These are phyloP conservation scores for Closterium sp. DNA, from an alignment of 139 green algal genomes.

Conservation along the genomic window DNA sequence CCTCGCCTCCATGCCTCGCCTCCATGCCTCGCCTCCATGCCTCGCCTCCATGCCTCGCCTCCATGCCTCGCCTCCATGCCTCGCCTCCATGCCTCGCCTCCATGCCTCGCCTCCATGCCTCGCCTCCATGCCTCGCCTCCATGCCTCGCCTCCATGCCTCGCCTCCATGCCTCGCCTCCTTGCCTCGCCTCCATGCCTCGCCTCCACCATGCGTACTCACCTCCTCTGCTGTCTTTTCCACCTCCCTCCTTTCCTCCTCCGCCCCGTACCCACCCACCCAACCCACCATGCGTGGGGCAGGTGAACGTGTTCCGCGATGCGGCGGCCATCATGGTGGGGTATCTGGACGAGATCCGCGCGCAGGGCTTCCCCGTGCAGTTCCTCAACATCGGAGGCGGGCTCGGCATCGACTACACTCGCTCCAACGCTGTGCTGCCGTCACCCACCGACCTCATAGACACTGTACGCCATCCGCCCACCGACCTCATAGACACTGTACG, in stretches of 20 bases:
- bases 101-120: not conserved
- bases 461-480: slow-evolving; percentile 28
- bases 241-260: not conserved
- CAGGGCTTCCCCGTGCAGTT: slow-evolving; percentile 91
- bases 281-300: slow-evolving; percentile 41
- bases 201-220: not conserved
- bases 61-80: not conserved
- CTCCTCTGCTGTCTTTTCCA: not conserved
- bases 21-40: not conserved
- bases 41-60: not conserved
- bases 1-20: too few species aligned
- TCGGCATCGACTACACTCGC: slow-evolving; percentile 92
- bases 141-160: not conserved
- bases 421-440: slow-evolving; percentile 78
- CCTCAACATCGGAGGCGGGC: slow-evolving; percentile 95
- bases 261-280: not conserved
- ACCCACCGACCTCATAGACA: slow-evolving; percentile 89
- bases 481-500: too few species aligned
- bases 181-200: not conserved
- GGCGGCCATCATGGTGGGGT: slow-evolving; percentile 88
- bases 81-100: not conserved
- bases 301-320: slow-evolving; percentile 95
- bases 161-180: not conserved
- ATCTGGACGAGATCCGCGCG: slow-evolving; percentile 81
- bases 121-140: not conserved